Conservation (phyloP, 805 yeast genomes). For the Teunomyces barrocoloradensis region DNA sequence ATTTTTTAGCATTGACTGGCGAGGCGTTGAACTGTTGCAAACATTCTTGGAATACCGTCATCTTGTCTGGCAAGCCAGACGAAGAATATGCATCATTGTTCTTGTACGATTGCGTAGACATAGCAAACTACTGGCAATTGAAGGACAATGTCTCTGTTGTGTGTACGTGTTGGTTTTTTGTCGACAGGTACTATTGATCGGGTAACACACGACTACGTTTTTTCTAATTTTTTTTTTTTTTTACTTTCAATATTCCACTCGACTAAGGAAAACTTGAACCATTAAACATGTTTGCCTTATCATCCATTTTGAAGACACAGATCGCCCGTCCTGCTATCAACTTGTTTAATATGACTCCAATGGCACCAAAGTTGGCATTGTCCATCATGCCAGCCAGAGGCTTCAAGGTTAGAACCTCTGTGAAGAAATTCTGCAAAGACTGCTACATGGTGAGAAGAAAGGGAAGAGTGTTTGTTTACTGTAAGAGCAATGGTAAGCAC, state of each 20-base stretch:
- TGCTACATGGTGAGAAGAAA: conserved; percentile 91
- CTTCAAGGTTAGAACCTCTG: conserved; percentile 89
- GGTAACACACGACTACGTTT: neutral
- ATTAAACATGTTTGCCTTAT: conserved; percentile 13
- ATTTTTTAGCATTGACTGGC: conserved; percentile 83
- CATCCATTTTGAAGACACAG: conserved; percentile 17
- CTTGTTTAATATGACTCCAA: conserved; percentile 5
- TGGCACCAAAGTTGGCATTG: conserved; percentile 11
- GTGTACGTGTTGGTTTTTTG: conserved; percentile 10
- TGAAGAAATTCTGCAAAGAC: conserved; percentile 88
- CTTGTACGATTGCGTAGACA: conserved; percentile 85
- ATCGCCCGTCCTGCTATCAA: conserved; percentile 10
- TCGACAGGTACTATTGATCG: conserved; percentile 3
- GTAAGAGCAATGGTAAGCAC: conserved; percentile 90
- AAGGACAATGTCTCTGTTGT: conserved; percentile 6
- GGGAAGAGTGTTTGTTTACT: conserved; percentile 89
- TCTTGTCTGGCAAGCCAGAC: conserved; percentile 79
- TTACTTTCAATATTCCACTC: neutral
- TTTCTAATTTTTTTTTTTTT: neutral
- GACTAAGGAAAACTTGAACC: neutral
- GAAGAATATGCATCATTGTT: conserved; percentile 71
- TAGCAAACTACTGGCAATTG: conserved; percentile 19
- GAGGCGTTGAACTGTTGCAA: conserved; percentile 87
- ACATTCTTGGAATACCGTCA: conserved; percentile 97
- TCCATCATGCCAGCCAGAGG: conserved; percentile 11